A percentile compares a stretch with the other conserved stretches of the same genome.
Conservation (phyloP, 2,329 filamentous ascomycete species). For the Allantophomopsis lycopodina region DNA sequence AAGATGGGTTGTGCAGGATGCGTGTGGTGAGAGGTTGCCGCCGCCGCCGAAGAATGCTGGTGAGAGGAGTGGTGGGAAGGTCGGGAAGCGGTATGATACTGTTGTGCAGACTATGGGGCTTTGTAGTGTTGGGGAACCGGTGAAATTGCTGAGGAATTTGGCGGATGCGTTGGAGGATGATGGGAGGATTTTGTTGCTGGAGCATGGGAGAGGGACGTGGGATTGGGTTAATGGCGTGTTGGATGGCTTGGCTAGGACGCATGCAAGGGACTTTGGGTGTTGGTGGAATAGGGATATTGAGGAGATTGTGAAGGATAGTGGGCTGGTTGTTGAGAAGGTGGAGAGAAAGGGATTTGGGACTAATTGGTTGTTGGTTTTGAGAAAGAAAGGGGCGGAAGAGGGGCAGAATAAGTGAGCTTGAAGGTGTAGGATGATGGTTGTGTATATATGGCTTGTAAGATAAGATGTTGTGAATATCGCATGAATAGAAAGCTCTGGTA, state of each 20-base stretch:
- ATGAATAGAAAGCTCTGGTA: too few species aligned
- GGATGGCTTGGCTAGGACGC: conserved; percentile 37
- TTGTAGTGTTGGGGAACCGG: conserved; percentile 45
- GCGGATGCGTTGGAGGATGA: conserved; percentile 33
- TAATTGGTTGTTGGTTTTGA: neutral
- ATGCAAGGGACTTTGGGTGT: conserved; percentile 48
- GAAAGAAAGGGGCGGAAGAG: conserved; percentile 8
- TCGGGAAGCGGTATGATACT: conserved; percentile 36
- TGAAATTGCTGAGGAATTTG: conserved; percentile 36
- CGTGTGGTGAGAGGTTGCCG: conserved; percentile 10
- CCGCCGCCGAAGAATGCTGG: conserved; percentile 10
- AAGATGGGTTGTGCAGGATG: conserved; percentile 21
- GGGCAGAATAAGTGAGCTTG: too few species aligned
- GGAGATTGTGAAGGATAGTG: conserved; percentile 43
- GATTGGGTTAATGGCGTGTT: conserved; percentile 39
- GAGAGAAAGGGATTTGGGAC: conserved; percentile 1
- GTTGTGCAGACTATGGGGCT: conserved; percentile 51
- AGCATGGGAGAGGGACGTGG: conserved; percentile 45
- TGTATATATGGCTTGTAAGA: too few species aligned
- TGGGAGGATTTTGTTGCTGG: conserved; percentile 45
- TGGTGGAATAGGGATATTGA: conserved; percentile 57
- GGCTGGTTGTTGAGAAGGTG: conserved; percentile 42
- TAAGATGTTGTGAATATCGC: too few species aligned
- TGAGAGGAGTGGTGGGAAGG: conserved; percentile 10
- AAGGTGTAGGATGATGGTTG: too few species aligned